These are phyloP conservation scores for Yarrowia porcina DNA, from an alignment of 805 yeast species.

Conservation along the genomic window DNA sequence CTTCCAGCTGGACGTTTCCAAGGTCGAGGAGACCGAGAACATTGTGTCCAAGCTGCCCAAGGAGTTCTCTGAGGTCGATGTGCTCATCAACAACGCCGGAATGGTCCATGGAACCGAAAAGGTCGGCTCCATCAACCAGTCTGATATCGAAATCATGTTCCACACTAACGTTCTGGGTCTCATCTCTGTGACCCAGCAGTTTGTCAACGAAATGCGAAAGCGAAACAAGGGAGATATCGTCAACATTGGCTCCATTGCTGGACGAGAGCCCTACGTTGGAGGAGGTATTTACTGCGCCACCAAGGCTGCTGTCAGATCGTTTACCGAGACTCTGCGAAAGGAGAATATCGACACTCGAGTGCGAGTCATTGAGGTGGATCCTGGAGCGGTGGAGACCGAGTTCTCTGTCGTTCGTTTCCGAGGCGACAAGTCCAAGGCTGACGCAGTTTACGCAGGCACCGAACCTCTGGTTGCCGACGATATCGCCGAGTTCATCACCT, in stretches of 20 bases:
- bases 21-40: conserved; percentile 48
- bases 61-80: conserved; percentile 56
- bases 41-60: conserved; percentile 53
- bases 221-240: conserved; percentile 63
- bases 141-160: conserved; percentile 72
- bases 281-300: conserved; percentile 71
- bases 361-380: conserved; percentile 70
- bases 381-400: conserved; percentile 79
- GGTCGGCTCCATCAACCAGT: conserved; percentile 63
- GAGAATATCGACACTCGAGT: conserved; percentile 69
- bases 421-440: conserved; percentile 61
- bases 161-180: conserved; percentile 85
- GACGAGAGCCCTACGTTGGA: conserved; percentile 66
- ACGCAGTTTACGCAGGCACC: conserved; percentile 60
- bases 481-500: conserved; percentile 70
- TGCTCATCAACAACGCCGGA: conserved; percentile 63
- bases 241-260: conserved; percentile 67
- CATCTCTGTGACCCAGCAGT: conserved; percentile 76
- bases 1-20: conserved; percentile 55
- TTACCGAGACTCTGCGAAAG: conserved; percentile 61
- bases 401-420: conserved; percentile 62
- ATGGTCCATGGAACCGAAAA: conserved; percentile 73
- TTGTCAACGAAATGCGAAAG: conserved; percentile 65
- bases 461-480: conserved; percentile 71
- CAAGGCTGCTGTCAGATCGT: conserved; percentile 58